These are phyloP conservation scores for Botrytis galanthina DNA, from an alignment of 2,329 filamentous ascomycete genomes.

Conservation along the genomic window DNA sequence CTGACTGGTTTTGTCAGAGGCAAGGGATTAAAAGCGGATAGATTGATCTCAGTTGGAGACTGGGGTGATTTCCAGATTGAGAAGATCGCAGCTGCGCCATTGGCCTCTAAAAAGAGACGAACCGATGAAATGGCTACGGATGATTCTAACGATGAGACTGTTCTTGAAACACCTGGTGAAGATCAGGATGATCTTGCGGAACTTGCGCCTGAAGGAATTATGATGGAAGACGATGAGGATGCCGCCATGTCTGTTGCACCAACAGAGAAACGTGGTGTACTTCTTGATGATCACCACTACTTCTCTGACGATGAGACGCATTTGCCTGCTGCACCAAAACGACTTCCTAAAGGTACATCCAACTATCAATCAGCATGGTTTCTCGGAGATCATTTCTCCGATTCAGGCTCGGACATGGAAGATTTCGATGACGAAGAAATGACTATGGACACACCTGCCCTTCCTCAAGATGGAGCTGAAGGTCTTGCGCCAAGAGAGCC, in stretches of 20 bases:
- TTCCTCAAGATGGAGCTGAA: conserved; percentile 81
- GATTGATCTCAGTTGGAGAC: conserved; percentile 85
- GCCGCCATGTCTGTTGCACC: conserved; percentile 48
- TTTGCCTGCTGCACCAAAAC: conserved; percentile 62
- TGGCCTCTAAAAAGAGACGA: conserved; percentile 59
- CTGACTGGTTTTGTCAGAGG: conserved; percentile 85
- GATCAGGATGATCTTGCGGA: conserved; percentile 82
- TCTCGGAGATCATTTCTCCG: conserved; percentile 69
- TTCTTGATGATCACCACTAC: conserved; percentile 96
- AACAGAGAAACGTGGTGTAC: conserved; percentile 73
- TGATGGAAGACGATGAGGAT: conserved; percentile 67
- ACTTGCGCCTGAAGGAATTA: conserved; percentile 80
- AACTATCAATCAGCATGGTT: conserved; percentile 95
- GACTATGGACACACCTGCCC: conserved; percentile 51
- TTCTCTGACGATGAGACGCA: conserved; percentile 84
- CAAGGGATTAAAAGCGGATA: conserved; percentile 81
- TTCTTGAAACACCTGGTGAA: conserved; percentile 69
- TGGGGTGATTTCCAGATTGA: conserved; percentile 94
- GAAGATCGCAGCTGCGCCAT: conserved; percentile 76
- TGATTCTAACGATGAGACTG: conserved; percentile 50
- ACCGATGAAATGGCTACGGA: conserved; percentile 69
- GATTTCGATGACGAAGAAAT: conserved; percentile 63
- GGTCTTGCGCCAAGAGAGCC: conserved; percentile 63
- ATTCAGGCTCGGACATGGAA: conserved; percentile 81
- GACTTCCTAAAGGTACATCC: conserved; percentile 86